phyloP scores from a whole-genome alignment of 352 stramenopile genomes.

The Peronospora belbahrii region DNA sequence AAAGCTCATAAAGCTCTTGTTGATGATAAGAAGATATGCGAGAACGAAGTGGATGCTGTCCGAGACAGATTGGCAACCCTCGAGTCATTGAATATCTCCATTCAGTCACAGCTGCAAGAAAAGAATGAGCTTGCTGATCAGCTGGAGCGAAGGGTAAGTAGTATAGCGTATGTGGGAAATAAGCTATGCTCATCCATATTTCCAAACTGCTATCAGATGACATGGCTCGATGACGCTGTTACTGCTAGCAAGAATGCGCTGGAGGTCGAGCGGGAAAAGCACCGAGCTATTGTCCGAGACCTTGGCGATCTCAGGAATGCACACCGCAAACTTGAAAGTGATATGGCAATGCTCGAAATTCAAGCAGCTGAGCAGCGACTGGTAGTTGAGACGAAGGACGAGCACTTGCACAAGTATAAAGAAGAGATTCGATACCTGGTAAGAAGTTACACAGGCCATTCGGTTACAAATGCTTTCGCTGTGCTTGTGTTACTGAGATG shows the following conservation, averaged over 20 bases:
- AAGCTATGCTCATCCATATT: slow-evolving; percentile 1
- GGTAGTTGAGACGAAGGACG: slow-evolving; percentile 49
- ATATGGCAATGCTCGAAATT: slow-evolving; percentile 56
- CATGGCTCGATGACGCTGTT: slow-evolving; percentile 43
- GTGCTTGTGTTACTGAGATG: not conserved
- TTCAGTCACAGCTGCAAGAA: slow-evolving; percentile 52
- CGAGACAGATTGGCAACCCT: slow-evolving; percentile 43
- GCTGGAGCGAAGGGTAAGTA: slow-evolving; percentile 53
- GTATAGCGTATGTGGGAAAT: not conserved
- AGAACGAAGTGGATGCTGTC: slow-evolving; percentile 39
- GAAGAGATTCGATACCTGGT: slow-evolving; percentile 67
- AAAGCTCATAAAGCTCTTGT: slow-evolving; percentile 68
- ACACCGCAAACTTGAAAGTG: slow-evolving; percentile 56
- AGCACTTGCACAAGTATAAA: slow-evolving; percentile 53
- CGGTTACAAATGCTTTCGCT: not conserved
- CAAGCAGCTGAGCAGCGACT: slow-evolving; percentile 52
- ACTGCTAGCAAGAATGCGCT: slow-evolving; percentile 37
- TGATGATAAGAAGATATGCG: slow-evolving; percentile 50
- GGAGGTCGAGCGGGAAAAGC: slow-evolving; percentile 59
- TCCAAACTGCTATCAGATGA: slow-evolving; percentile 25
- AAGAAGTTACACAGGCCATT: slow-evolving; percentile 6
- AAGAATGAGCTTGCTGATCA: slow-evolving; percentile 56
- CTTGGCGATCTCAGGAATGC: slow-evolving; percentile 61
- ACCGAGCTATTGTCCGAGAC: slow-evolving; percentile 33
- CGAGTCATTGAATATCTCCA: slow-evolving; percentile 49